These are phyloP conservation scores for Tetradesmus obliquus DNA, from an alignment of 139 green algal genomes.

Conservation along the genomic window DNA sequence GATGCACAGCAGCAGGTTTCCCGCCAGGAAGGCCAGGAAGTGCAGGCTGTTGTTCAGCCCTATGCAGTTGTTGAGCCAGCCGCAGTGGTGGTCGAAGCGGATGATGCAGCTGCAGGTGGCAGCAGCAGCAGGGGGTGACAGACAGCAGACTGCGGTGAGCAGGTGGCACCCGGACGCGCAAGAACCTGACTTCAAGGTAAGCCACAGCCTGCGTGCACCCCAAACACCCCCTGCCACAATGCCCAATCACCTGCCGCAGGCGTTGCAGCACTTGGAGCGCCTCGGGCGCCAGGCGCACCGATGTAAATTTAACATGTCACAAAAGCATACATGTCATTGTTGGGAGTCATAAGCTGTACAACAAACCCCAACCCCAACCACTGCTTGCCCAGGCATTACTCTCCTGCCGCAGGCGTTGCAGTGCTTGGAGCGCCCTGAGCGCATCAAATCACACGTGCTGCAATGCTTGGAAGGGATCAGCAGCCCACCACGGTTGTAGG, in stretches of 20 bases:
- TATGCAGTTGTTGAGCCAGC: constrained; percentile 86
- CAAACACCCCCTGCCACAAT: neutral
- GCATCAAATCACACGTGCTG: constrained; percentile 44
- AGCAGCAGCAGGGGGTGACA: neutral
- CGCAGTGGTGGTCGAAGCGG: constrained; percentile 83
- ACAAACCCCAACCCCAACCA: too few species aligned
- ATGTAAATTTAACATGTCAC: too few species aligned
- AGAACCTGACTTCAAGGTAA: too few species aligned
- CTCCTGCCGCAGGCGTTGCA: constrained; percentile 49
- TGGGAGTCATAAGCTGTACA: too few species aligned
- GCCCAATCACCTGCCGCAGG: constrained; percentile 51
- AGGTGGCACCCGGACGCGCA: neutral
- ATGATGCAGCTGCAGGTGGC: constrained; percentile 63
- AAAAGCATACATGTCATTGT: too few species aligned
- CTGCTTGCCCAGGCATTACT: neutral
- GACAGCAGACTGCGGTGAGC: neutral
- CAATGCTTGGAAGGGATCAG: constrained; percentile 52
- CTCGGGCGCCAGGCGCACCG: constrained; percentile 48
- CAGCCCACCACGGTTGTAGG: neutral
- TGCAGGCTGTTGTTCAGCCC: constrained; percentile 71
- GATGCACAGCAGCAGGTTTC: too few species aligned
- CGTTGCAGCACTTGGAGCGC: constrained; percentile 80
- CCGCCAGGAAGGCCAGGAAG: constrained; percentile 64
- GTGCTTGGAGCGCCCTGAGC: constrained; percentile 81
- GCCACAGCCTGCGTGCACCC: too few species aligned